These are phyloP conservation scores for Neocucurbitaria cava DNA, from an alignment of 2,329 filamentous ascomycete species.

Conservation along the genomic window DNA sequence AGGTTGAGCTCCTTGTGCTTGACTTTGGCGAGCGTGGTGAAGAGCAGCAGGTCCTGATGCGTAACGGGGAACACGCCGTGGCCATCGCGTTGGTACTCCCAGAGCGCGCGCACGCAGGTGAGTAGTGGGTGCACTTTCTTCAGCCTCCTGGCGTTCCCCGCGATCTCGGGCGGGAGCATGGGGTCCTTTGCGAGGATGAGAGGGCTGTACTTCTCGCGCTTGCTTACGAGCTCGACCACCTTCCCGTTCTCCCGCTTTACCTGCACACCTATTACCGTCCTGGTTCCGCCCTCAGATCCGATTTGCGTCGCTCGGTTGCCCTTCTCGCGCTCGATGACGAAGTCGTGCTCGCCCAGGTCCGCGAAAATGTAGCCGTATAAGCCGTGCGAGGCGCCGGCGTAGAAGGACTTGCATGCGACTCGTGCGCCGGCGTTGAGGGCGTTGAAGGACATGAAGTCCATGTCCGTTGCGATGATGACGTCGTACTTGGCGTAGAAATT, in stretches of 20 bases:
- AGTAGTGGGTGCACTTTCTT: slow-evolving; percentile 82
- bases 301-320: slow-evolving; percentile 69
- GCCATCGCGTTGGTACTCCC: slow-evolving; percentile 75
- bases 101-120: slow-evolving; percentile 85
- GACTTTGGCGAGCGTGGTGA: slow-evolving; percentile 78
- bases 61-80: slow-evolving; percentile 55
- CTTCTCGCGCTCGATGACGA: slow-evolving; percentile 83
- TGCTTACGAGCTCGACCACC: slow-evolving; percentile 83
- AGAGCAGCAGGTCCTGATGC: slow-evolving; percentile 67
- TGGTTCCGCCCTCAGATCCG: slow-evolving; percentile 77
- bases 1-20: slow-evolving; percentile 73
- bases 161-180: slow-evolving; percentile 71
- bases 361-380: slow-evolving; percentile 95
- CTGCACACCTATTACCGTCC: slow-evolving; percentile 74
- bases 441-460: slow-evolving; percentile 75
- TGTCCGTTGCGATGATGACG: slow-evolving; percentile 87
- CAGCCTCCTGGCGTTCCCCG: slow-evolving; percentile 71
- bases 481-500: slow-evolving; percentile 82
- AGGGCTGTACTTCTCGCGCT: slow-evolving; percentile 88
- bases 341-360: slow-evolving; percentile 89
- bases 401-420: slow-evolving; percentile 80
- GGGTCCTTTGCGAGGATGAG: slow-evolving; percentile 85
- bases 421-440: slow-evolving; percentile 88
- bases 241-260: slow-evolving; percentile 69
- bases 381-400: slow-evolving; percentile 85